Base-by-base conservation (phyloP, 2,329 filamentous ascomycete species). In the Fusarium xyrophilum region DNA sequence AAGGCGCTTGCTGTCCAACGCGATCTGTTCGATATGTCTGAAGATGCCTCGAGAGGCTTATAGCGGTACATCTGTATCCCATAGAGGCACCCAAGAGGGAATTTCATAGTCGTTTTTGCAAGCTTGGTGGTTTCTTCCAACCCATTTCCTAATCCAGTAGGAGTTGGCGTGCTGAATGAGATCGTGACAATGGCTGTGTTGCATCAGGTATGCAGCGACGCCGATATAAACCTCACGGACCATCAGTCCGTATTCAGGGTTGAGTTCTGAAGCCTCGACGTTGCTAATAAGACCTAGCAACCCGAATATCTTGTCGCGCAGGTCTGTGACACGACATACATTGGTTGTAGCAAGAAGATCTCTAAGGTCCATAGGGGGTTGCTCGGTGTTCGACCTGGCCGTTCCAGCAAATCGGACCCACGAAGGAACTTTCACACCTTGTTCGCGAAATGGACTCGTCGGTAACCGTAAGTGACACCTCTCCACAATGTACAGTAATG, bases 81-180 rank as follows among this genome's bases (percentile, higher is more conserved):
- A 47, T 13, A 23, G 9, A 1, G 44, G 44, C 1, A 47, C 44
- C 44, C 44, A 47, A 7, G 44, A 23, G 7, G 28, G 44, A 13
- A 33, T 47, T 0, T n/a, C 44, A 19, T 47, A 30, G 3, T 9
- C 27, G 5, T 9, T 15, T 2, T 3, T 30, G 4, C 40, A 42
- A 42, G 0, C 0, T 5, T 2, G 2, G 1, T 0, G 15, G 40
- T 19, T 3, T 2, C 6, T 13, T 0, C 0, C 5, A 42, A 6
- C 0, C 40, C 7, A 25, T 1, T 6, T 3, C 2, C 1, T 30
- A 14, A 4, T 0, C 43, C 43, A 23, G n/a, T 32, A 23, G 10
- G 43, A 27, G 11, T 30, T 32, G 2, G n/a, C 11, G 2, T 32
- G 10, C 11, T 32, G 28, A 33, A 33, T 23, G 2, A 47, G 5